These are phyloP conservation scores for Trametes maxima DNA, from an alignment of 768 basidiomycete species.

Conservation along the genomic window DNA sequence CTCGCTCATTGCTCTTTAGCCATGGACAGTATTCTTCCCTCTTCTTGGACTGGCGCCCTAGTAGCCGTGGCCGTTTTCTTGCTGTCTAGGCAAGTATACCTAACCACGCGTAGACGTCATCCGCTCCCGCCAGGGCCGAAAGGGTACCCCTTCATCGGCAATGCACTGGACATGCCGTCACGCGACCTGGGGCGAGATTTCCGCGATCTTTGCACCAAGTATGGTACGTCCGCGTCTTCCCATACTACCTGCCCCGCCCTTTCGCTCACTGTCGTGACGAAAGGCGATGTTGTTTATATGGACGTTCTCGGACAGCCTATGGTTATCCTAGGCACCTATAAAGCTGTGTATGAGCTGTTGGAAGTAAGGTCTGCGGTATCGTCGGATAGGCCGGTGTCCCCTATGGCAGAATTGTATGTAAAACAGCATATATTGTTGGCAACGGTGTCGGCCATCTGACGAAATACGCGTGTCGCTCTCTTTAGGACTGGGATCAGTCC, in stretches of 20 bases:
- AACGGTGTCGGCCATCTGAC: too few relatives aligned
- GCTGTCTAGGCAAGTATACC: not conserved
- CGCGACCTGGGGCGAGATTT: not conserved
- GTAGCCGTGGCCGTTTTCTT: not conserved
- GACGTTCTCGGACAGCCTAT: conserved; percentile 13
- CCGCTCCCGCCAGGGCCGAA: conserved; percentile 11
- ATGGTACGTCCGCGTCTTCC: not conserved
- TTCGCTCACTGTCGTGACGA: too few relatives aligned
- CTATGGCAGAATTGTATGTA: conserved; percentile 10
- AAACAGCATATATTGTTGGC: too few relatives aligned
- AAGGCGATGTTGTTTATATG: conserved; percentile 16
- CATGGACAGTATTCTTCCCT: too few relatives aligned
- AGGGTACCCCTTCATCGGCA: conserved; percentile 6
- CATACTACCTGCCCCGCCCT: not conserved
- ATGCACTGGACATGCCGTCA: conserved; percentile 9
- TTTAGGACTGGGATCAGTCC: conserved; percentile 2
- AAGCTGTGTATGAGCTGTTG: conserved; percentile 6
- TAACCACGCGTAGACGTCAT: not conserved
- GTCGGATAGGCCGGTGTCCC: not conserved
- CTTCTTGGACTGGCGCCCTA: not conserved
- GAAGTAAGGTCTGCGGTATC: conserved; percentile 6
- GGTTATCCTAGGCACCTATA: conserved; percentile 12
- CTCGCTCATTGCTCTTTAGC: too few relatives aligned
- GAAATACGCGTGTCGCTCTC: not conserved
- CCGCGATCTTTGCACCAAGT: conserved; percentile 4